A percentile compares a stretch with the other conserved stretches of the same genome.
phyloP scores from a whole-genome alignment of 208 protist species.

The Willaertia magna region DNA sequence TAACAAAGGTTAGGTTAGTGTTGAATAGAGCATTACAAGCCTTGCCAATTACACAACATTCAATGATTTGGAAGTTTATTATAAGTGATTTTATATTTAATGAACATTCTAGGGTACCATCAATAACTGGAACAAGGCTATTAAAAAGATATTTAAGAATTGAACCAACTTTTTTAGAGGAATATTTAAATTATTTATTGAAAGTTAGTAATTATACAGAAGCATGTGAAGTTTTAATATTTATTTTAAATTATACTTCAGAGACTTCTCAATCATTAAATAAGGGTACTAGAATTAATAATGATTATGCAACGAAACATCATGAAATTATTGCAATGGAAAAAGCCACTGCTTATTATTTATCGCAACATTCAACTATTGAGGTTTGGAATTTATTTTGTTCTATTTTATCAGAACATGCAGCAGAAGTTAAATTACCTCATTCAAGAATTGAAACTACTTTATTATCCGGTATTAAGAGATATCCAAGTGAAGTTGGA shows the following conservation, averaged over 20 bases:
- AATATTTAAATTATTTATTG: slow-evolving; percentile 42
- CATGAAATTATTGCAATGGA: neutral
- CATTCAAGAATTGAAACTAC: slow-evolving; percentile 40
- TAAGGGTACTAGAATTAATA: neutral
- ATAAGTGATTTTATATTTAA: slow-evolving; percentile 42
- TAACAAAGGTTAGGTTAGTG: slow-evolving; percentile 42
- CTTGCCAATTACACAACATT: slow-evolving; percentile 80
- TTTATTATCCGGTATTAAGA: slow-evolving; percentile 43
- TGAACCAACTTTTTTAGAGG: slow-evolving; percentile 24
- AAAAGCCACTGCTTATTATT: neutral
- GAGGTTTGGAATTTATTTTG: slow-evolving; percentile 72
- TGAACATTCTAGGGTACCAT: slow-evolving; percentile 24
- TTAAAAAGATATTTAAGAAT: slow-evolving; percentile 55
- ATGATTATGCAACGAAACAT: neutral
- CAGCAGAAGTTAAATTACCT: slow-evolving; percentile 37
- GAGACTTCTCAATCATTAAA: slow-evolving; percentile 37
- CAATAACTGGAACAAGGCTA: slow-evolving; percentile 47
- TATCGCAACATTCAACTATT: neutral
- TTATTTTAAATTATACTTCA: slow-evolving; percentile 37
- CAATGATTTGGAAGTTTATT: slow-evolving; percentile 63
- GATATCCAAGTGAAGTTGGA: slow-evolving; percentile 62
- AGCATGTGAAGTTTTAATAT: slow-evolving; percentile 20
- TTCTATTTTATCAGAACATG: slow-evolving; percentile 49
- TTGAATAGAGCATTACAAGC: slow-evolving; percentile 66
- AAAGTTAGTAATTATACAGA: slow-evolving; percentile 24